These are phyloP conservation scores for Suillus sp. DNA, from an alignment of 768 basidiomycete species.

Conservation along the genomic window DNA sequence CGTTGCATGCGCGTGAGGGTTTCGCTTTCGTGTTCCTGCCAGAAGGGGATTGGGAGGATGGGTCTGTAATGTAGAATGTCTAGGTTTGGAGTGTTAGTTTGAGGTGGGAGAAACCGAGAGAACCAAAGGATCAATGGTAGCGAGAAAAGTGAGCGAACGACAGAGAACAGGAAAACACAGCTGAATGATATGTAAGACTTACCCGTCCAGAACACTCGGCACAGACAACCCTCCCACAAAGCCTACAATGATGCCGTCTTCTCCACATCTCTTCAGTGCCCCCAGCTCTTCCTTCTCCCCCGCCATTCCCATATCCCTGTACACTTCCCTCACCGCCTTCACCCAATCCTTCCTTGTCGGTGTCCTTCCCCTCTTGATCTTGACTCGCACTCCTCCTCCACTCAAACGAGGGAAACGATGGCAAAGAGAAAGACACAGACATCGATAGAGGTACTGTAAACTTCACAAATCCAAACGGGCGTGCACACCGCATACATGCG, in stretches of 20 bases:
- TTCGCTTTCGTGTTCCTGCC: slow-evolving; percentile 49
- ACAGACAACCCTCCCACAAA: slow-evolving; percentile 88
- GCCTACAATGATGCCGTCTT: slow-evolving; percentile 81
- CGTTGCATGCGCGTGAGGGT: slow-evolving; percentile 79
- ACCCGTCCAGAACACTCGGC: slow-evolving; percentile 81
- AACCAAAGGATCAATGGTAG: neutral
- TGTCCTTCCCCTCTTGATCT: neutral
- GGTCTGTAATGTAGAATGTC: slow-evolving; percentile 83
- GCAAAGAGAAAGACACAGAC: slow-evolving; percentile 5
- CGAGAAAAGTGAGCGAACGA: neutral
- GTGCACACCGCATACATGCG: slow-evolving; percentile 82
- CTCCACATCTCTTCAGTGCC: slow-evolving; percentile 38
- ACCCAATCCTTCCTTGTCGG: slow-evolving; percentile 6
- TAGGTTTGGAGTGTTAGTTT: slow-evolving; percentile 30
- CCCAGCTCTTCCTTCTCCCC: slow-evolving; percentile 16
- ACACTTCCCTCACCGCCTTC: slow-evolving; percentile 4
- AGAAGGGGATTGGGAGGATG: slow-evolving; percentile 26
- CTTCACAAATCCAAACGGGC: slow-evolving; percentile 59
- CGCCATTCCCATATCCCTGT: slow-evolving; percentile 7
- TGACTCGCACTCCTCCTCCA: neutral
- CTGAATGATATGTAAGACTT: slow-evolving; percentile 19
- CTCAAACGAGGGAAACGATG: slow-evolving; percentile 3
- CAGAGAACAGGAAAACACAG: neutral
- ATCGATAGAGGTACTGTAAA: neutral
- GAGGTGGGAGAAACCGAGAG: neutral